A percentile compares a stretch with the other conserved stretches of the same genome.
Evolutionary conservation across 1,139 yeast genomes (phyloP).

Genomic region (Candida smagusa): DNA sequence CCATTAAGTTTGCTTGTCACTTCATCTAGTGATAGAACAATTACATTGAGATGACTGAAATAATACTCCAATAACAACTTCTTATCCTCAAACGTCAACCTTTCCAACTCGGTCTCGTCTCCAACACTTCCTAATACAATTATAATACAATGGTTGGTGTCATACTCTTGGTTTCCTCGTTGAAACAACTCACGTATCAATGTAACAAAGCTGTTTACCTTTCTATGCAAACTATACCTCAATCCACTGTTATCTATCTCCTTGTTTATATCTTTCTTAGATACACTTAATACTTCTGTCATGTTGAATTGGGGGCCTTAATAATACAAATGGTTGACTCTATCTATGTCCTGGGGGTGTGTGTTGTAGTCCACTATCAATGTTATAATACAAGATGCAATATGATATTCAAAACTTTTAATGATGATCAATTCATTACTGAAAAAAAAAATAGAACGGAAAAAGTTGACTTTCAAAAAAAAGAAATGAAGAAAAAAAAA

Average conservation of each 20-base stretch:
- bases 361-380: too few species aligned
- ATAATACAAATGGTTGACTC: too few species aligned
- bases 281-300: conserved; percentile 11
- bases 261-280: conserved; percentile 4
- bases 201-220: conserved; percentile 8
- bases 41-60: conserved; percentile 42
- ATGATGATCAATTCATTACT: too few species aligned
- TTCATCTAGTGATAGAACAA: conserved; percentile 14
- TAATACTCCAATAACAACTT: conserved; percentile 32
- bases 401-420: too few species aligned
- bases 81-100: conserved; percentile 25
- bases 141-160: conserved; percentile 33
- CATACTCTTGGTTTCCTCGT: conserved; percentile 35
- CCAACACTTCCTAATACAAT: conserved; percentile 23
- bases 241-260: neutral
- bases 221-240: conserved; percentile 1
- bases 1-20: conserved; percentile 21
- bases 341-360: too few species aligned
- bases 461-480: too few species aligned
- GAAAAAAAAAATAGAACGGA: too few species aligned
- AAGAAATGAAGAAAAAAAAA: too few species aligned
- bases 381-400: too few species aligned
- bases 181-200: conserved; percentile 23
- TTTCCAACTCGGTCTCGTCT: conserved; percentile 14
- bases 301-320: neutral